These are phyloP conservation scores for Trichosporon sp. DNA, from an alignment of 1,284 basidiomycete species.

Conservation along the genomic window DNA sequence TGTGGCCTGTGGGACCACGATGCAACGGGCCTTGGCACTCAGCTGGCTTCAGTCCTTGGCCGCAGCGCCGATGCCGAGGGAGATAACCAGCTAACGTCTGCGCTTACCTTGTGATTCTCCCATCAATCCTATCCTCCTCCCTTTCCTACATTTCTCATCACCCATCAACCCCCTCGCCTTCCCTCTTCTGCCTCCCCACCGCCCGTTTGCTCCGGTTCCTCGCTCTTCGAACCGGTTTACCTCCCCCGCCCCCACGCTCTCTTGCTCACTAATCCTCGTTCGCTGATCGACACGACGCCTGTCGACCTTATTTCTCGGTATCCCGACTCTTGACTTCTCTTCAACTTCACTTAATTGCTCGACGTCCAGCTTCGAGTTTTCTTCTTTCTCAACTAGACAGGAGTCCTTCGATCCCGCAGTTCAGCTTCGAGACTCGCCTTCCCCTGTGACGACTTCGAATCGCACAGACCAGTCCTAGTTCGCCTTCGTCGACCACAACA, in stretches of 20 bases:
- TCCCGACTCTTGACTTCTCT: neutral
- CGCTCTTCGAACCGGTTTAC: neutral
- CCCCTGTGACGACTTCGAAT: neutral
- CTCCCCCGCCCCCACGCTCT: neutral
- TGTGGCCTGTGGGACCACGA: neutral
- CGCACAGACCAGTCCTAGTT: neutral
- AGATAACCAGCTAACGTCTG: neutral
- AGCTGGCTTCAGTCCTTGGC: neutral
- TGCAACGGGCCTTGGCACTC: neutral
- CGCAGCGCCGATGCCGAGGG: neutral
- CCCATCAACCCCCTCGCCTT: neutral
- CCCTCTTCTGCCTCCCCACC: neutral
- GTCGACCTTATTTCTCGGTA: neutral
- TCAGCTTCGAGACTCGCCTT: neutral
- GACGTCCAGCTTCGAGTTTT: neutral
- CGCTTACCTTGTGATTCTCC: neutral
- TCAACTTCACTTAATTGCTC: neutral
- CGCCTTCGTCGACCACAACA: neutral
- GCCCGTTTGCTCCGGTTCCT: neutral
- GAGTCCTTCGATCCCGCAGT: neutral
- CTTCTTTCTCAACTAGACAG: neutral
- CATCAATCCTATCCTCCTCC: neutral
- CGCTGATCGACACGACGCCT: neutral
- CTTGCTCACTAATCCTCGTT: neutral
- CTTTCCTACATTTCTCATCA: slow-evolving; percentile 1